phyloP scores from a whole-genome alignment of 768 basidiomycete genomes.

The Panaeolus cyanescens region DNA sequence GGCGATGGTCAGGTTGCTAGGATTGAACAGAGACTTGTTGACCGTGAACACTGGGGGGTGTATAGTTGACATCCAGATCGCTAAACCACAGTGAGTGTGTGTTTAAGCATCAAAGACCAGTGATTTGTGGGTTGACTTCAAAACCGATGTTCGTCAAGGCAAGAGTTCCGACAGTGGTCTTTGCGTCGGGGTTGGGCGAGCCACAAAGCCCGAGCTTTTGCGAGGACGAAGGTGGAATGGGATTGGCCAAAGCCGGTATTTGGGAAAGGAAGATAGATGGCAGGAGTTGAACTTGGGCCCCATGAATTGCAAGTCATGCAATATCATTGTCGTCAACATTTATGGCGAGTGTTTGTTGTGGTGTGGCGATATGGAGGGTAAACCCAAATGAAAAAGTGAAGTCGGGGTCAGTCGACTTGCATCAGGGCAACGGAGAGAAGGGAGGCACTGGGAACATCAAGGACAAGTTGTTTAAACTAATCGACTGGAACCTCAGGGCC shows the following conservation, averaged over 20 bases:
- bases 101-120: slow-evolving; percentile 65
- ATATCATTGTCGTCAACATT: slow-evolving; percentile 54
- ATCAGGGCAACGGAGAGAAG: slow-evolving; percentile 59
- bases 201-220: slow-evolving; percentile 57
- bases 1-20: slow-evolving; percentile 51
- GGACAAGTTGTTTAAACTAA: slow-evolving; percentile 58
- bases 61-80: slow-evolving; percentile 66
- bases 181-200: slow-evolving; percentile 54
- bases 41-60: slow-evolving; percentile 71
- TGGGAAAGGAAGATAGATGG: slow-evolving; percentile 61
- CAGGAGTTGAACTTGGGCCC: slow-evolving; percentile 58
- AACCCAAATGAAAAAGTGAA: slow-evolving; percentile 73
- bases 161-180: slow-evolving; percentile 67
- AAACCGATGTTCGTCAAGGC: slow-evolving; percentile 59
- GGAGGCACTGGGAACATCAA: slow-evolving; percentile 60
- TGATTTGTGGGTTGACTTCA: slow-evolving; percentile 56
- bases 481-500: slow-evolving; percentile 59
- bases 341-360: slow-evolving; percentile 60
- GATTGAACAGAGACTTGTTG: slow-evolving; percentile 63
- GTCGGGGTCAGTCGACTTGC: slow-evolving; percentile 57
- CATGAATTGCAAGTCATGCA: slow-evolving; percentile 60
- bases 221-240: slow-evolving; percentile 48
- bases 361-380: slow-evolving; percentile 63
- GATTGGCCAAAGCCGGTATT: slow-evolving; percentile 49
- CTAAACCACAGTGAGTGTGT: slow-evolving; percentile 56